Conservation (phyloP, 305 asterid species). For the Fraxinus velutina region DNA sequence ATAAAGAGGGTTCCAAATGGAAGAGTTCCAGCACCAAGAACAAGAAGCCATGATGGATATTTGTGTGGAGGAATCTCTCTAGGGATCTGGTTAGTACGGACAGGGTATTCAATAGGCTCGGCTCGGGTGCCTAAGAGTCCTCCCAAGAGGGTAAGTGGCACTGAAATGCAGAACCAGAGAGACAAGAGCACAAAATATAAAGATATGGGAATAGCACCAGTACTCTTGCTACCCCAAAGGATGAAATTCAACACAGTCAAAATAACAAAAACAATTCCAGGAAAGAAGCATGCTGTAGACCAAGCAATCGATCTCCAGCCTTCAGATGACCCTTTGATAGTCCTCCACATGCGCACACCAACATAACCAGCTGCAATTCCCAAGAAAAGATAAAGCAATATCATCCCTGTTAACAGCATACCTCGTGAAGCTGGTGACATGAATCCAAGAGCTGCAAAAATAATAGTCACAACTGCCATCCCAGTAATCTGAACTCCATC, state of each 20-base stretch:
- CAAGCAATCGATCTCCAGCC: slow-evolving; percentile 76
- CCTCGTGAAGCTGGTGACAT: slow-evolving; percentile 95
- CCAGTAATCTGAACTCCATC: slow-evolving; percentile 80
- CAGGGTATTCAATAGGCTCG: slow-evolving; percentile 66
- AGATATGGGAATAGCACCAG: slow-evolving; percentile 80
- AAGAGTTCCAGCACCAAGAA: slow-evolving; percentile 86
- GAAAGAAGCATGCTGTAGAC: slow-evolving; percentile 74
- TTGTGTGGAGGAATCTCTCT: slow-evolving; percentile 71
- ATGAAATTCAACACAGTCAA: slow-evolving; percentile 65
- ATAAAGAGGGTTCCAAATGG: slow-evolving; percentile 88
- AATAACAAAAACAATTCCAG: slow-evolving; percentile 69
- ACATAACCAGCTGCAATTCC: slow-evolving; percentile 72
- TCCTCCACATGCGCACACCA: slow-evolving; percentile 60
- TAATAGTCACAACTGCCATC: slow-evolving; percentile 70
- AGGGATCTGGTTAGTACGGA: slow-evolving; percentile 81
- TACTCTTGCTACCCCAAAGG: slow-evolving; percentile 80
- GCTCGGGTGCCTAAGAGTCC: slow-evolving; percentile 63
- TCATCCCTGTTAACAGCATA: slow-evolving; percentile 81
- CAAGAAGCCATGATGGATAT: slow-evolving; percentile 81
- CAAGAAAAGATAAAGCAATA: slow-evolving; percentile 70
- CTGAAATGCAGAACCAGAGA: slow-evolving; percentile 81
- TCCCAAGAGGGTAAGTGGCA: slow-evolving; percentile 75
- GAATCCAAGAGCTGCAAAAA: slow-evolving; percentile 75
- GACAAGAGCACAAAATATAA: slow-evolving; percentile 52
- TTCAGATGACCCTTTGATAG: slow-evolving; percentile 59